Conservation (phyloP, 148 eudicot species). For the Cornus florida region DNA sequence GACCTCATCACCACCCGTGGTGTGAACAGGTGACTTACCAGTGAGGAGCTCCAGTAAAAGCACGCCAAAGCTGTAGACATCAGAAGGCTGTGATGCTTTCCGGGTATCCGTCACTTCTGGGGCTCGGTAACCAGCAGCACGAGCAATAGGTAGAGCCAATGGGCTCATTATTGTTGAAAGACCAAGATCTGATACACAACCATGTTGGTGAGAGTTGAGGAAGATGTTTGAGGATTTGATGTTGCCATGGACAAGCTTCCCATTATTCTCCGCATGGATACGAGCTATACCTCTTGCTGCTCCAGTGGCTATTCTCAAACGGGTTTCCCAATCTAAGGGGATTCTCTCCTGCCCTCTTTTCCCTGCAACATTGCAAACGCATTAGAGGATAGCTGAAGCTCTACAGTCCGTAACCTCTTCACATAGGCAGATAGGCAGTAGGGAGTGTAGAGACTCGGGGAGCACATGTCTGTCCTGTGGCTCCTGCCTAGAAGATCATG, state of each 20-base stretch:
- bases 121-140: slow-evolving; percentile 86
- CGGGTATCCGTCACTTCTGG: slow-evolving; percentile 82
- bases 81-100: slow-evolving; percentile 71
- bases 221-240: slow-evolving; percentile 80
- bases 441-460: background rate
- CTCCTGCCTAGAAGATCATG: background rate
- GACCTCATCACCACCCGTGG: slow-evolving; percentile 58
- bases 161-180: slow-evolving; percentile 67
- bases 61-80: slow-evolving; percentile 89
- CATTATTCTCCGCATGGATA: slow-evolving; percentile 55
- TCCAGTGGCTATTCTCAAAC: slow-evolving; percentile 67
- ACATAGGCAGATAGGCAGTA: background rate
- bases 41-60: slow-evolving; percentile 79
- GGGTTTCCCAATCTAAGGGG: slow-evolving; percentile 81
- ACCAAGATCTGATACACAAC: slow-evolving; percentile 74
- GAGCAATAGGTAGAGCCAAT: slow-evolving; percentile 66
- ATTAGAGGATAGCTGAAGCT: background rate
- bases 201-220: slow-evolving; percentile 58
- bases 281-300: slow-evolving; percentile 79
- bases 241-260: slow-evolving; percentile 85
- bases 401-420: background rate
- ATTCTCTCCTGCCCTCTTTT: slow-evolving; percentile 61
- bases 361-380: slow-evolving; percentile 38
- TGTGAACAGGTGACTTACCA: slow-evolving; percentile 68
- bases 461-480: background rate